Percentiles rank a stretch among this genome's conserved stretches.
Evolutionary conservation across 2,329 filamentous ascomycete species (phyloP).

Genomic region (Diaporthe aspalathi): DNA sequence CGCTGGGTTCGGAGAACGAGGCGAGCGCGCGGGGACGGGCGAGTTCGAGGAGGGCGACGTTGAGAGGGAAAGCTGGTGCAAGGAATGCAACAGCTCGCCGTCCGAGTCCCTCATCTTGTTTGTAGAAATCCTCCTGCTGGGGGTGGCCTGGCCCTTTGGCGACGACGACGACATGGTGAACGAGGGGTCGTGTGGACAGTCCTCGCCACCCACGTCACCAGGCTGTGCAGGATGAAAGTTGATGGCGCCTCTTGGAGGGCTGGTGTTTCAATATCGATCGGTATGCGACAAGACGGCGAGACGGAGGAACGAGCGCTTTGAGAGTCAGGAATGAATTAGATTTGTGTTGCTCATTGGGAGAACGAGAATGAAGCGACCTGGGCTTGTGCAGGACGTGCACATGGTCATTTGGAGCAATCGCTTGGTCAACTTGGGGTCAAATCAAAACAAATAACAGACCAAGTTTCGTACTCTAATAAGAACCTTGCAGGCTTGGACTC

Average conservation of each 20-base stretch:
- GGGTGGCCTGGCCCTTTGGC: constrained; percentile 40
- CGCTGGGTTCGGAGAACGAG: constrained; percentile 28
- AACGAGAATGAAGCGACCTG: background rate
- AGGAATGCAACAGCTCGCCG: constrained; percentile 53
- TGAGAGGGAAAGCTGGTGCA: constrained; percentile 58
- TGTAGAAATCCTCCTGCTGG: constrained; percentile 31
- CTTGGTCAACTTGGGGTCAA: constrained; percentile 26
- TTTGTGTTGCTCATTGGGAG: constrained; percentile 7
- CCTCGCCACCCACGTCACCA: constrained; percentile 25
- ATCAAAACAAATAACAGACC: constrained; percentile 32
- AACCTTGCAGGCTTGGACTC: background rate
- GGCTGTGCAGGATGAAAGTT: constrained; percentile 2
- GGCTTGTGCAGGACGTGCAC: constrained; percentile 22
- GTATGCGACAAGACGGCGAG: constrained; percentile 2
- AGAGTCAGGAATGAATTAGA: background rate
- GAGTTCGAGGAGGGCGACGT: constrained; percentile 43
- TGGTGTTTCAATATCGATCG: background rate
- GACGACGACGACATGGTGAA: constrained; percentile 37
- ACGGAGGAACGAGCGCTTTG: background rate
- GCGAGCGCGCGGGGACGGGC: constrained; percentile 43
- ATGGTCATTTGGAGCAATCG: constrained; percentile 11
- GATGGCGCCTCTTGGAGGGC: constrained; percentile 14
- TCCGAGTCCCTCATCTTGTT: constrained; percentile 39
- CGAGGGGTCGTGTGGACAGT: constrained; percentile 7
- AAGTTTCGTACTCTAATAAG: background rate